Conservation (phyloP, 192 early-diverging fungal species). For the Backusella tuberculispora region DNA sequence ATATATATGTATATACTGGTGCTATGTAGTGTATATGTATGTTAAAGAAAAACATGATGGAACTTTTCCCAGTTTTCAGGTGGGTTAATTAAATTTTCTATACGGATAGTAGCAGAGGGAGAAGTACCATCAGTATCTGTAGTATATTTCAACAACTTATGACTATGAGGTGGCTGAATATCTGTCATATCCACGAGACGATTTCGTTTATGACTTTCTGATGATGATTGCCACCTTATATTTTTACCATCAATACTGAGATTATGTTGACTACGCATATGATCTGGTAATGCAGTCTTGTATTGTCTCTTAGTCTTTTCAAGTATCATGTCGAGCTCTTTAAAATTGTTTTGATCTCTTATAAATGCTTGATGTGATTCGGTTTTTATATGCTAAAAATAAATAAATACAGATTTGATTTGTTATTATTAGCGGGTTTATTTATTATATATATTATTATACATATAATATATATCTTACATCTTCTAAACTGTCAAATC, state of each 20-base stretch:
- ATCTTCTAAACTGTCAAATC: background rate
- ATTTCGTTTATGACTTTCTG: background rate
- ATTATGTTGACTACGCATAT: too few species aligned
- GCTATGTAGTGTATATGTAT: too few species aligned
- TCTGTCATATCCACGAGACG: background rate
- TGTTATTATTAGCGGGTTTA: background rate
- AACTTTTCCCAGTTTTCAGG: background rate
- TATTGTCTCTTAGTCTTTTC: background rate
- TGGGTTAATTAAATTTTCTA: background rate
- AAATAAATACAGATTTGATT: too few species aligned
- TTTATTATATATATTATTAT: background rate
- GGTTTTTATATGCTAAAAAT: background rate
- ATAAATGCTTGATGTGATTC: conserved; percentile 12
- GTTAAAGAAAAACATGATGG: background rate
- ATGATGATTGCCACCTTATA: background rate
- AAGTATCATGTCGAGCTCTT: background rate
- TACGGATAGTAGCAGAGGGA: background rate
- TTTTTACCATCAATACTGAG: background rate
- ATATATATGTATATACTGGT: too few species aligned
- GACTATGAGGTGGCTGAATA: background rate
- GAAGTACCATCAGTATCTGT: background rate
- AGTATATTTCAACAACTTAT: background rate
- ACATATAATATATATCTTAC: background rate
- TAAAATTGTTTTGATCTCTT: background rate
- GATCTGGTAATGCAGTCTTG: background rate